Evolutionary conservation across 2,329 filamentous ascomycete genomes (phyloP).

Genomic region (Neoscytalidium dimidiatum): DNA sequence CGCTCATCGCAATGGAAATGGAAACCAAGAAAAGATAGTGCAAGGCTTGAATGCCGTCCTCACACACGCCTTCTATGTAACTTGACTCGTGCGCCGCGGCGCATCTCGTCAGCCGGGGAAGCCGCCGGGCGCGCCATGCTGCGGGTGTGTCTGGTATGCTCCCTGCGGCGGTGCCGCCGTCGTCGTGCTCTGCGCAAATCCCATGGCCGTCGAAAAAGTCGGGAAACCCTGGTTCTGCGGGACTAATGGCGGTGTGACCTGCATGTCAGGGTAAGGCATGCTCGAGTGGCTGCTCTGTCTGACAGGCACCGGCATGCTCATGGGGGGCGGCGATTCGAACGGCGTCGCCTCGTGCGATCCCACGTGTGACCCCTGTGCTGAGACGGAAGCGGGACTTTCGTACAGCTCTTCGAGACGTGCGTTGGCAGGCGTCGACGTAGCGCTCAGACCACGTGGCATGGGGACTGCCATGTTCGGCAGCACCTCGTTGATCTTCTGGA

Average conservation of each 20-base stretch:
- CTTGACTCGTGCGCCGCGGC: slow-evolving; percentile 5
- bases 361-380: slow-evolving; percentile 19
- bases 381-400: slow-evolving; percentile 20
- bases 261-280: slow-evolving; percentile 21
- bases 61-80: slow-evolving; percentile 2
- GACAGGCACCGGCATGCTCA: slow-evolving; percentile 19
- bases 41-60: slow-evolving; percentile 15
- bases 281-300: slow-evolving; percentile 17
- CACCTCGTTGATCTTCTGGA: slow-evolving; percentile 74
- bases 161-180: slow-evolving; percentile 10
- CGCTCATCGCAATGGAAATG: slow-evolving; percentile 16
- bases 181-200: slow-evolving; percentile 14
- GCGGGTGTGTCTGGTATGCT: slow-evolving; percentile 13
- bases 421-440: slow-evolving; percentile 30
- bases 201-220: slow-evolving; percentile 19
- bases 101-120: slow-evolving; percentile 18
- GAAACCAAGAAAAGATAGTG: slow-evolving; percentile 17
- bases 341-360: slow-evolving; percentile 21
- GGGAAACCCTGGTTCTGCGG: slow-evolving; percentile 16
- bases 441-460: slow-evolving; percentile 23
- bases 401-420: slow-evolving; percentile 22
- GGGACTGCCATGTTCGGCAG: slow-evolving; percentile 54
- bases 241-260: slow-evolving; percentile 20
- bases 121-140: slow-evolving; percentile 13
- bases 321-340: slow-evolving; percentile 20